Base-by-base conservation (phyloP, 1,139 yeast genomes). In the Yamadazyma songkhlaensis region DNA sequence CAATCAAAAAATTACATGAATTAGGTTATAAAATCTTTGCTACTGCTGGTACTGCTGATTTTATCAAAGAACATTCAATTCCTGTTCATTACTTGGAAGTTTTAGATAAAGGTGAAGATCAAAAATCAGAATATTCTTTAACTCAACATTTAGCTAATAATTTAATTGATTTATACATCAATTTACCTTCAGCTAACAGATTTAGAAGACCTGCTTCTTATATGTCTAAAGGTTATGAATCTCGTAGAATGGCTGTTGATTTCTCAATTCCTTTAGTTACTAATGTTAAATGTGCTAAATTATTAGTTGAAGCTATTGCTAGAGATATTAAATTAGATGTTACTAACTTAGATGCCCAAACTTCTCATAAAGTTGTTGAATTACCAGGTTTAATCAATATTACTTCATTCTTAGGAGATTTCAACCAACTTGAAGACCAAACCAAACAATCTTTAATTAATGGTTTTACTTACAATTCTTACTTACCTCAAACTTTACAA, bases 191-290 rank as follows among this genome's bases (percentile, higher is more conserved):
- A 47, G 75, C 96, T 41, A 94, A 94, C 75, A 79, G 97, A 62
- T 92, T 88, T 81, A 86, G 98, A 64, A 89, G 99, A 69, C 98
- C 99, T 44, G 97, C 98, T 39, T 86, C 92, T 44, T 94, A 92
- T 68, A 89, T 92, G 78, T 87, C 96, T 26, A 89, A 87, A 72
- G 99, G 98, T 63, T 94, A 94, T 76, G 84, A 81, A 67, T 87
- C 97, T 39, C 95, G 99, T 77, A 94, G 99, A 75, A 86, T 94
- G 97, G 98, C 99, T 51, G 97, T 94, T 50, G 99, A 94, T 66
- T 94, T 87, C 62, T 90, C 97, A 38, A 87, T 94, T 60, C 99
- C 99, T 37, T 77, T 94, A 63, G 96, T 94, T 37, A 92, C 99
- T 50, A 94, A 94, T 60, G 98, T 92, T 51, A 94, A 94, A 71